phyloP scores from a whole-genome alignment of 768 basidiomycete species.

The Cystofilobasidium capitatum region DNA sequence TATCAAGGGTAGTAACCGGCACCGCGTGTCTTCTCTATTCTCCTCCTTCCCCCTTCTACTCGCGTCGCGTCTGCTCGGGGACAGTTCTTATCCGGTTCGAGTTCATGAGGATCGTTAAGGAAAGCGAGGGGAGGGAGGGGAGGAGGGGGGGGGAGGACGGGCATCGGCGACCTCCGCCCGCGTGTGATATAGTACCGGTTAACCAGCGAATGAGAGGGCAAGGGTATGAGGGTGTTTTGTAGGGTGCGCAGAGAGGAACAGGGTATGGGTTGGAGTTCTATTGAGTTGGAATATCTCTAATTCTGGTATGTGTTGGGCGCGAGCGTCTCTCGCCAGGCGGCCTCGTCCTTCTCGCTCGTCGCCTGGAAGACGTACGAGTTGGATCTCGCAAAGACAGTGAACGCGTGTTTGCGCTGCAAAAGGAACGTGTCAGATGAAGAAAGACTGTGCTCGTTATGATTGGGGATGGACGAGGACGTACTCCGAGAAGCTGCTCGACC shows the following conservation, averaged over 20 bases:
- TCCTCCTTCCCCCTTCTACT: too few species aligned
- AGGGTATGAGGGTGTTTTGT: background rate
- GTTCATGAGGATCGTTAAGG: too few species aligned
- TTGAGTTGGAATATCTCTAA: background rate
- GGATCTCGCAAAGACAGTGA: constrained; percentile 82
- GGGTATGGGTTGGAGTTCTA: too few species aligned
- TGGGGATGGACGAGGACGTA: constrained; percentile 43
- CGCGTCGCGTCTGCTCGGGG: too few species aligned
- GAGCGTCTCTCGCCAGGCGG: constrained; percentile 71
- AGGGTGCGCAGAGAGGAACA: background rate
- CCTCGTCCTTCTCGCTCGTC: constrained; percentile 67
- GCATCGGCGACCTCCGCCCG: too few species aligned
- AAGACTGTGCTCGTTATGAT: background rate
- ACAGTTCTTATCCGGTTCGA: too few species aligned
- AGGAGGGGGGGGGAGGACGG: too few species aligned
- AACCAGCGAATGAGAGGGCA: background rate
- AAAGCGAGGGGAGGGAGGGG: too few species aligned
- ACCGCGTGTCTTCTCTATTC: too few species aligned
- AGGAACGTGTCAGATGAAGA: background rate
- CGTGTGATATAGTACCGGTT: too few species aligned
- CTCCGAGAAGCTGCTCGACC: constrained; percentile 78
- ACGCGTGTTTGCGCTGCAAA: constrained; percentile 66
- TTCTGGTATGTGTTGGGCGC: constrained; percentile 51
- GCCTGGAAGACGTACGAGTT: constrained; percentile 87
- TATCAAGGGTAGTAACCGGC: too few species aligned